Conservation (phyloP, 257 asterid genomes). For the Hygrophila difformis region DNA sequence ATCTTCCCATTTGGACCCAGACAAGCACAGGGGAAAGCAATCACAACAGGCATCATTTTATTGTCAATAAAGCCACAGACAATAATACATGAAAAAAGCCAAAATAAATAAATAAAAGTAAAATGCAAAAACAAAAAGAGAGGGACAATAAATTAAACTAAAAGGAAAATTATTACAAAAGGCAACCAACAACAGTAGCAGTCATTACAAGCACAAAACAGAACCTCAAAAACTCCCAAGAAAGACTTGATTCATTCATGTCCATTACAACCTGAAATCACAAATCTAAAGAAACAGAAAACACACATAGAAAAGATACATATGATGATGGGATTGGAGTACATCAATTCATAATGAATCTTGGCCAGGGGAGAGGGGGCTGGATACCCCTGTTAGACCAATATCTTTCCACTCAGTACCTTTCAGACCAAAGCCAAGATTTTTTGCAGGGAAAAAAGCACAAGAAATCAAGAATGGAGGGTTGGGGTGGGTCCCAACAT, state of each 20-base stretch:
- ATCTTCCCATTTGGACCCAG: conserved; percentile 18
- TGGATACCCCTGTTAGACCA: conserved; percentile 2
- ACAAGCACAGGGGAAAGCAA: conserved; percentile 8
- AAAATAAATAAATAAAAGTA: neutral
- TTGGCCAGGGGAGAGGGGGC: neutral
- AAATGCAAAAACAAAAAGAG: neutral
- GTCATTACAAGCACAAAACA: conserved; percentile 28
- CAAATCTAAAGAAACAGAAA: conserved; percentile 18
- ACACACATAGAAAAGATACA: conserved; percentile 19
- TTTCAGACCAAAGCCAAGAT: conserved; percentile 21
- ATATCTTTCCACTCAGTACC: conserved; percentile 18
- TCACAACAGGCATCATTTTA: conserved; percentile 20
- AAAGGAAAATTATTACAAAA: neutral
- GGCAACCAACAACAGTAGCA: conserved; percentile 5
- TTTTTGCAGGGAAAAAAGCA: conserved; percentile 16
- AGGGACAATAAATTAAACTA: neutral
- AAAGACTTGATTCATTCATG: conserved; percentile 17
- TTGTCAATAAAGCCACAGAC: conserved; percentile 11
- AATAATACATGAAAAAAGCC: neutral
- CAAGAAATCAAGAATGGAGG: conserved; percentile 34
- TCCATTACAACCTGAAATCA: neutral
- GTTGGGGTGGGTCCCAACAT: conserved; percentile 42
- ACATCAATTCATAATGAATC: too few relatives aligned
- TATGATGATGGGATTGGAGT: conserved; percentile 24
- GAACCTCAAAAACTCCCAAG: conserved; percentile 16